Percentiles rank a stretch among this genome's conserved stretches.
These are phyloP conservation scores for Schwanniomyces vanrijiae DNA, from an alignment of 805 yeast genomes.

Conservation along the genomic window DNA sequence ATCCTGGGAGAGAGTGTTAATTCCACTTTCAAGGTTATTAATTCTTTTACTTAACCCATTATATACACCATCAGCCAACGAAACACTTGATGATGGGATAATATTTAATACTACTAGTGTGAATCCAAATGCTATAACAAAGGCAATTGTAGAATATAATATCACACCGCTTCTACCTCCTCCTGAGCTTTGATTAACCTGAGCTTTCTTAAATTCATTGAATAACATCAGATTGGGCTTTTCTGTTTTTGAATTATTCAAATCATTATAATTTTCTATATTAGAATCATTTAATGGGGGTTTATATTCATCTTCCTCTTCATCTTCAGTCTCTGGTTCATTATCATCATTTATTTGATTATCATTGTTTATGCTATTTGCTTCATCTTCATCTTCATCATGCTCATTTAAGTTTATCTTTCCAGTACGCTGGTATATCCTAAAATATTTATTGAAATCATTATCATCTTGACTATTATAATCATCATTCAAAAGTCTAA, in stretches of 20 bases:
- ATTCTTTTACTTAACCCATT: not conserved
- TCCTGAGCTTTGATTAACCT: slow-evolving; percentile 2
- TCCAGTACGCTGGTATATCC: slow-evolving; percentile 13
- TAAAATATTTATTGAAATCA: slow-evolving; percentile 17
- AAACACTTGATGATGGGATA: not conserved
- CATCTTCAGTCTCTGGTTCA: slow-evolving; percentile 9
- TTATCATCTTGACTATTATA: slow-evolving; percentile 8
- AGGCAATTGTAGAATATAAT: not conserved
- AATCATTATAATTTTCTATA: too few relatives aligned
- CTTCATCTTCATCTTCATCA: slow-evolving; percentile 4
- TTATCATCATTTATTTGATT: slow-evolving; percentile 1
- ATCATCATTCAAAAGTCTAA: slow-evolving; percentile 16
- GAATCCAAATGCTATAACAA: not conserved
- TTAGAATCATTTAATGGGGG: too few relatives aligned
- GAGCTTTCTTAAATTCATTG: slow-evolving; percentile 8
- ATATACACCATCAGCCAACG: not conserved
- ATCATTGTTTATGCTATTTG: not conserved
- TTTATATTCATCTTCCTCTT: slow-evolving; percentile 3
- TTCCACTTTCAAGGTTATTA: not conserved
- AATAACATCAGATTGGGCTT: slow-evolving; percentile 10
- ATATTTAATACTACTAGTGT: not conserved
- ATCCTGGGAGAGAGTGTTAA: slow-evolving; percentile 7
- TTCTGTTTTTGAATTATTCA: not conserved
- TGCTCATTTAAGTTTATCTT: slow-evolving; percentile 6
- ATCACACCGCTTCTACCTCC: not conserved